A percentile compares a stretch with the other conserved stretches of the same genome.
These are phyloP conservation scores for Boletus reticulatus DNA, from an alignment of 768 basidiomycete species.

Conservation along the genomic window DNA sequence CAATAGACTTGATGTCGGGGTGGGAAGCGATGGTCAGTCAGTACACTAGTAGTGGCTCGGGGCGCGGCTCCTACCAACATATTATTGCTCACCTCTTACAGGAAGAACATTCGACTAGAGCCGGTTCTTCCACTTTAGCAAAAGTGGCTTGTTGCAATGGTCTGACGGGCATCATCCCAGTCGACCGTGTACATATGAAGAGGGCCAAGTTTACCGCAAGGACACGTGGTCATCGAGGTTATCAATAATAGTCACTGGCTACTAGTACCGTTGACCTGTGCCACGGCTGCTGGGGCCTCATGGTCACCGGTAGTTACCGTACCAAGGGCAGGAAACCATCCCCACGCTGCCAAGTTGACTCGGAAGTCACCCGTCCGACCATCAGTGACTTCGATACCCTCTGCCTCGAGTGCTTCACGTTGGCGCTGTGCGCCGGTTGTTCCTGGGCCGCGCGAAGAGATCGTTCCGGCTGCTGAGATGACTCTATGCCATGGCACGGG, in stretches of 20 bases:
- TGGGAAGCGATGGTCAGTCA: no score
- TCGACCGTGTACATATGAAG: not conserved
- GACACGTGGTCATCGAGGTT: no score
- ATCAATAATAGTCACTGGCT: not conserved
- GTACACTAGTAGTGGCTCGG: no score
- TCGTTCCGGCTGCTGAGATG: conserved; percentile 62
- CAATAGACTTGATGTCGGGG: no score
- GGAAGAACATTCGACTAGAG: no score
- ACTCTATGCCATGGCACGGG: conserved; percentile 85
- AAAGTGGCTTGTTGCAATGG: no score
- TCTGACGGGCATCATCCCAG: no score
- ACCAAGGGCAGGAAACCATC: conserved; percentile 61
- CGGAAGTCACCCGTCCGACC: conserved; percentile 56
- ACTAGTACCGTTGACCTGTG: not conserved
- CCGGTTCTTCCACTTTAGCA: no score
- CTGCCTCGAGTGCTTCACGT: conserved; percentile 69
- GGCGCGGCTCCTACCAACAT: no score
- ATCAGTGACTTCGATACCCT: conserved; percentile 73
- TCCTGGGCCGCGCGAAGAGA: conserved; percentile 82
- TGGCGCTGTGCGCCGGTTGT: conserved; percentile 79
- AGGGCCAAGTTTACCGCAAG: not conserved
- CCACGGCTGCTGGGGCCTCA: not conserved
- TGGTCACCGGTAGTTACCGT: conserved; percentile 20
- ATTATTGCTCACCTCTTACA: no score
- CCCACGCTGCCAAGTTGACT: conserved; percentile 55